These are phyloP conservation scores for Penicillium vulpinum DNA, from an alignment of 2,329 filamentous ascomycete genomes.

Conservation along the genomic window DNA sequence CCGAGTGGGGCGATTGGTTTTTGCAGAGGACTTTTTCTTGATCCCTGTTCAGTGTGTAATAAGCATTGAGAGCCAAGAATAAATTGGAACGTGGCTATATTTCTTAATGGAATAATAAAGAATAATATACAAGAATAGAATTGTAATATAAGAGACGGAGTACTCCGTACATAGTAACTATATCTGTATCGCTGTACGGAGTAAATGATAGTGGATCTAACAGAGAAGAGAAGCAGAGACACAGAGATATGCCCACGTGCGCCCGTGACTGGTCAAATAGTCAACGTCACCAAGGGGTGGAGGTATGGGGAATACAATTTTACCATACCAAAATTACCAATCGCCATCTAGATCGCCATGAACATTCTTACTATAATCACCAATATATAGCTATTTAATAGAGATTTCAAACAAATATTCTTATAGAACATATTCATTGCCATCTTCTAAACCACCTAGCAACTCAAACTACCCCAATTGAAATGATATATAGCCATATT, in stretches of 20 bases:
- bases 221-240: background rate
- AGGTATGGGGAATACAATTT: background rate
- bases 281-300: background rate
- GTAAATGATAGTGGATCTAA: too few relatives aligned
- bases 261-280: constrained; percentile 4
- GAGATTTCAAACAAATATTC: background rate
- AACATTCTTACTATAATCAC: too few relatives aligned
- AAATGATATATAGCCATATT: background rate
- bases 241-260: constrained; percentile 4
- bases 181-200: too few relatives aligned
- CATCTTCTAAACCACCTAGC: accelerated
- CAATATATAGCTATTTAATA: background rate
- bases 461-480: background rate
- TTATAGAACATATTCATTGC: background rate
- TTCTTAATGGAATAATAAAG: too few relatives aligned
- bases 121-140: too few relatives aligned
- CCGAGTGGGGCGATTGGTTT: background rate
- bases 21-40: background rate
- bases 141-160: too few relatives aligned
- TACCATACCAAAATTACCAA: constrained; percentile 1
- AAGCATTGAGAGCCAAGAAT: background rate
- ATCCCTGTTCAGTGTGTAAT: background rate
- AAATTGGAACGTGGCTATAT: too few relatives aligned
- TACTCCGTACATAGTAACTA: too few relatives aligned
- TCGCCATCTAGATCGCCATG: background rate